phyloP scores from a whole-genome alignment of 1,139 yeast species.

The Pichia cactophila region DNA sequence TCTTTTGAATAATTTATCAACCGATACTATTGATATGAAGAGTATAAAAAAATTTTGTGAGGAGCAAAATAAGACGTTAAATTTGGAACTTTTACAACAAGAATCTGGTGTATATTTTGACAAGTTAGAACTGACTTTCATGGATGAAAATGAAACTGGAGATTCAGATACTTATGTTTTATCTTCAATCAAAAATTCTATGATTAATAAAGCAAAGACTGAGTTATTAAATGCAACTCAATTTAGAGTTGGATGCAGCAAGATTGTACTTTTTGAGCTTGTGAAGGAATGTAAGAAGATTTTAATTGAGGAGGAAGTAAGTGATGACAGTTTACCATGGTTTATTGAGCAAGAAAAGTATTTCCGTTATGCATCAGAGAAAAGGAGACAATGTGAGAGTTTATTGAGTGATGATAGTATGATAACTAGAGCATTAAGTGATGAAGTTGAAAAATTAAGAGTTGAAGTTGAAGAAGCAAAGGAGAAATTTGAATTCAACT shows the following conservation, averaged over 20 bases:
- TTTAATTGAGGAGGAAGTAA: constrained; percentile 12
- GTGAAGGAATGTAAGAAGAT: constrained; percentile 1
- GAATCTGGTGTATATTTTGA: constrained; percentile 28
- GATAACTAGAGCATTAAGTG: constrained; percentile 13
- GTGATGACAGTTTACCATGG: constrained; percentile 26
- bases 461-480: constrained; percentile 18
- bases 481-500: constrained; percentile 23
- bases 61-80: constrained; percentile 14
- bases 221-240: constrained; percentile 25
- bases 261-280: constrained; percentile 11
- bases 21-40: constrained; percentile 17
- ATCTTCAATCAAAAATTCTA: constrained; percentile 21
- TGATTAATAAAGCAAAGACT: constrained; percentile 21
- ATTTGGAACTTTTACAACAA: constrained; percentile 19
- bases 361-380: constrained; percentile 16
- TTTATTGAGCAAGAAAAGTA: constrained; percentile 18
- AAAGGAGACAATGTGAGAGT: constrained; percentile 10
- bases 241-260: constrained; percentile 19
- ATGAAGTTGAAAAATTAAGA: constrained; percentile 17
- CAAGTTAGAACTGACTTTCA: constrained; percentile 8
- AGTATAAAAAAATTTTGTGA: constrained; percentile 16
- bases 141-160: constrained; percentile 6
- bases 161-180: constrained; percentile 20
- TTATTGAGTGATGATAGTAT: constrained; percentile 10
- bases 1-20: constrained; percentile 21